Evolutionary conservation across 331 rosid genomes (phyloP), one percentile per base, ranked within the genome.

Genomic region (Dryas integrifolia): DNA sequence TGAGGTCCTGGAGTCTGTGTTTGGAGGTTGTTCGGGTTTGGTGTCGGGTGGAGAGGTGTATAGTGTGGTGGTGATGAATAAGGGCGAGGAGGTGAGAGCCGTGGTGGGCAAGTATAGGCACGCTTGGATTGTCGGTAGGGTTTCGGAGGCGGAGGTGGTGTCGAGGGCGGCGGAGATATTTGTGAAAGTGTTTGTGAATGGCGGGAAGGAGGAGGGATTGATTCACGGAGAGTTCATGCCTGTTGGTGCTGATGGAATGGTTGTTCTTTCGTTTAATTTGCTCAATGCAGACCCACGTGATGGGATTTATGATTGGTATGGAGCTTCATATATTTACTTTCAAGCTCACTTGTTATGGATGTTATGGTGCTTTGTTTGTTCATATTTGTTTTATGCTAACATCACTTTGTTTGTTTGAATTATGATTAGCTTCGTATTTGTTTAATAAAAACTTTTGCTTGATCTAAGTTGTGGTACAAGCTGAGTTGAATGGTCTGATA

Each of bases 141-240:
- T 85, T 70, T 72, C 67, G 26, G 88, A 78, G 83, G 85, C 67
- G 12, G 97, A 81, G 51, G 92, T 89, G 0, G 85, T 80, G 76
- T 65, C 65, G 6, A 85, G 85, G 76, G 86, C 65, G 39, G 93
- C 96, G 11, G 98, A 91, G 82, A 80, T 90, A 38, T 88, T 95
- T 64, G 85, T 86, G 24, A 84, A 79, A 80, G 92, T 95, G 80
- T 91, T 91, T 87, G 82, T 86, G 80, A 86, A 91, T 79, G 98
- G 98, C 73, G 96, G 96, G 55, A 90, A 82, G 55, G 92, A 91
- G 70, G 97, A 80, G 68, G 87, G 92, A 35, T 76, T 77, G 5
- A 86, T 95, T 83, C 96, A 80, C 9, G 88, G 85, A 14, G 92
- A 95, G 90, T 95, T 91, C 80, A 95, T 95, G 98, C 98, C 92